These are phyloP conservation scores for Dryas alaskensis DNA, from an alignment of 306 rosid species.

Conservation along the genomic window DNA sequence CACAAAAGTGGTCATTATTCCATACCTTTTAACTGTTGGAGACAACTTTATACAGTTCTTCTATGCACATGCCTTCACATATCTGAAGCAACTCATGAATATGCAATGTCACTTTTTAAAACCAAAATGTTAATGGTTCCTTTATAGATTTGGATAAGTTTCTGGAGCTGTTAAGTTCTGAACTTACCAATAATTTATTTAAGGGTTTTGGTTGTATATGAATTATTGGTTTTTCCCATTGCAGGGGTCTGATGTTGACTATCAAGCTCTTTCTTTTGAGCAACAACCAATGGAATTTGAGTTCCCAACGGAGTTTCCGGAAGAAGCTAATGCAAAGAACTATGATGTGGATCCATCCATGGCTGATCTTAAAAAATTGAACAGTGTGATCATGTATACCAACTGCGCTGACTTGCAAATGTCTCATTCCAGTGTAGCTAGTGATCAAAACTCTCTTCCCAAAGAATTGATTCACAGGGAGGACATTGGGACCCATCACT, in stretches of 20 bases:
- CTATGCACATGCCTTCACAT: not conserved
- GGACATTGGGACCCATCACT: conserved; percentile 30
- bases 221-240: conserved; percentile 31
- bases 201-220: conserved; percentile 10
- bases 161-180: not conserved
- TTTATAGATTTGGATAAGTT: not conserved
- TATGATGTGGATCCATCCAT: conserved; percentile 37
- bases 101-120: not conserved
- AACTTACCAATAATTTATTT: conserved; percentile 6
- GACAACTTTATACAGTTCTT: not conserved
- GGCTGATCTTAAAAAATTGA: conserved; percentile 29
- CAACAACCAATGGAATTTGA: conserved; percentile 46
- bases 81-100: not conserved
- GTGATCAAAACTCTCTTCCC: conserved; percentile 33
- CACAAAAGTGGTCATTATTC: no score
- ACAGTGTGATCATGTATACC: conserved; percentile 25
- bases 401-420: conserved; percentile 33
- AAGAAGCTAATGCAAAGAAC: conserved; percentile 28
- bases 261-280: conserved; percentile 38
- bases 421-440: conserved; percentile 37
- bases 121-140: not conserved
- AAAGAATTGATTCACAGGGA: conserved; percentile 34
- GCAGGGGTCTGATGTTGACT: conserved; percentile 43
- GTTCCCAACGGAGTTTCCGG: conserved; percentile 46
- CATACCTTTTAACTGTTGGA: not conserved